phyloP scores from a whole-genome alignment of 345 rosid genomes.

The Lepidium aucheri region DNA sequence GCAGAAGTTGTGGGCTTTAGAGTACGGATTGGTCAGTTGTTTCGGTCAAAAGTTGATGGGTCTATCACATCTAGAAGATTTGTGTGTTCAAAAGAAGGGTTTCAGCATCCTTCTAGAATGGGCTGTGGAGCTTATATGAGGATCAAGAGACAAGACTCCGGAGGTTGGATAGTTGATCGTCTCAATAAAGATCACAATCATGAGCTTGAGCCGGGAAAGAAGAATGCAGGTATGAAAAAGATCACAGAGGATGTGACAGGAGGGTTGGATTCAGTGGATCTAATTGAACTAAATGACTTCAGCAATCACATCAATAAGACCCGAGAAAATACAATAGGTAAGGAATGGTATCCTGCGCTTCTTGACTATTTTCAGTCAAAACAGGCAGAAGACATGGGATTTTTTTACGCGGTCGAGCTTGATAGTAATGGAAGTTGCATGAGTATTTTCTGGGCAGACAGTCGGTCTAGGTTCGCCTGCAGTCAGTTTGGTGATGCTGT shows the following conservation, averaged over 20 bases:
- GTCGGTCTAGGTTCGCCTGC: constrained; percentile 72
- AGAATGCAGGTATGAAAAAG: constrained; percentile 41
- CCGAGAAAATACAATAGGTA: constrained; percentile 51
- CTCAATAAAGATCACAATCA: constrained; percentile 71
- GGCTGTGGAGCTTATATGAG: constrained; percentile 97
- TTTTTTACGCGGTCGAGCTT: constrained; percentile 67
- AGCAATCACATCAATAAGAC: constrained; percentile 20
- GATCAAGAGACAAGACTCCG: constrained; percentile 70
- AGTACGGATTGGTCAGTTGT: constrained; percentile 82
- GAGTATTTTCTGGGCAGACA: constrained; percentile 87
- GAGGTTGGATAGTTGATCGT: constrained; percentile 86
- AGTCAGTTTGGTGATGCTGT: constrained; percentile 80
- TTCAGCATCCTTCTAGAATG: constrained; percentile 84
- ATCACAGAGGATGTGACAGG: constrained; percentile 44
- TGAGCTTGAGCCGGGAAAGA: constrained; percentile 44
- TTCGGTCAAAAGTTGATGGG: constrained; percentile 80
- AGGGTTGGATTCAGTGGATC: constrained; percentile 42
- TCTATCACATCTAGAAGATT: constrained; percentile 80
- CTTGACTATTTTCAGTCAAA: constrained; percentile 61
- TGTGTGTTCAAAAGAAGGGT: constrained; percentile 93
- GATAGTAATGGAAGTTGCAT: constrained; percentile 49
- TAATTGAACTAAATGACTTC: constrained; percentile 31
- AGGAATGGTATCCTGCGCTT: constrained; percentile 64
- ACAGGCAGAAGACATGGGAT: constrained; percentile 77
- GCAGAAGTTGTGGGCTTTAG: constrained; percentile 66